Evolutionary conservation across 768 basidiomycete genomes (phyloP).

Genomic region (Mrakia frigida): DNA sequence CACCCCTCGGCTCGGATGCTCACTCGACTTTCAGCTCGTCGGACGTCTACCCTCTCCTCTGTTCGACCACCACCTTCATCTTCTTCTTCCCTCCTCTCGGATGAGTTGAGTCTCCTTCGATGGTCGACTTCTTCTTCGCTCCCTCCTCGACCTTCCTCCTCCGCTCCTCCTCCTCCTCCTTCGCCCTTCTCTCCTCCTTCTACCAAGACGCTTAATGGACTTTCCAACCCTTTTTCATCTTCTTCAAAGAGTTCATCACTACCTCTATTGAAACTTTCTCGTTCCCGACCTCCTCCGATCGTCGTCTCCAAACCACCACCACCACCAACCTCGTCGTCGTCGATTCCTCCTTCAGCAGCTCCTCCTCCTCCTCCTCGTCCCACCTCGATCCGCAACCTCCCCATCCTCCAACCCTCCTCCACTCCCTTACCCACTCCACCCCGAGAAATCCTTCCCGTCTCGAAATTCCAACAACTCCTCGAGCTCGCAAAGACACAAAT

Average conservation of each 20-base stretch:
- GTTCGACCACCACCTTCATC: background rate
- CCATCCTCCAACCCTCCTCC: background rate
- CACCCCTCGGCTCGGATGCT: slow-evolving; percentile 3
- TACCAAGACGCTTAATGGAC: background rate
- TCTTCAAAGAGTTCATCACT: background rate
- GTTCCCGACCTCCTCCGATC: background rate
- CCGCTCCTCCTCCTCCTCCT: background rate
- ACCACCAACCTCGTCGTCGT: background rate
- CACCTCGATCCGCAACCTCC: background rate
- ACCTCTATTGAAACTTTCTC: background rate
- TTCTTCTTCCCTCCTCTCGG: background rate
- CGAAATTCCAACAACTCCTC: background rate
- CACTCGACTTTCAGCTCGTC: background rate
- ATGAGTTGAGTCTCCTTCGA: background rate
- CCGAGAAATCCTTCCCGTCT: background rate
- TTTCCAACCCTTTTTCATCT: background rate
- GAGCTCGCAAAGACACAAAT: background rate
- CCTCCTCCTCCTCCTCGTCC: no score
- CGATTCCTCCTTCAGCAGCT: background rate
- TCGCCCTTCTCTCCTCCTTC: background rate
- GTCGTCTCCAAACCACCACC: background rate
- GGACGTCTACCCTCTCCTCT: background rate
- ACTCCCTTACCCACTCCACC: background rate
- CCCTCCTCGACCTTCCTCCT: background rate
- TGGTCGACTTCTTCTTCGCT: background rate